A percentile compares a stretch with the other conserved stretches of the same genome.
phyloP scores from a whole-genome alignment of 2,329 filamentous ascomycete species.

The Fusarium sublunatum region DNA sequence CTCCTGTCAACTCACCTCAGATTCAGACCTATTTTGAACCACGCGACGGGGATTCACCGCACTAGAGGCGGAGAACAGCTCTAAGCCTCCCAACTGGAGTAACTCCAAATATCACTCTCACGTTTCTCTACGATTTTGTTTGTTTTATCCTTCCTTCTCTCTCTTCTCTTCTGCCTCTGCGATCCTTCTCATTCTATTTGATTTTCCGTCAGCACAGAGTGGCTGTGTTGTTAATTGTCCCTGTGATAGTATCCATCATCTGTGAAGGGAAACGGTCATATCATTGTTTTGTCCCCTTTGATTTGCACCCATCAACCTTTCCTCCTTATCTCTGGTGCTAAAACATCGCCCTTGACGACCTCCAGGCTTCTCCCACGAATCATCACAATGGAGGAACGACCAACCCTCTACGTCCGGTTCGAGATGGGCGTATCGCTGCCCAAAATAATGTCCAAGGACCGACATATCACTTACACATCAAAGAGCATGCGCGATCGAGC shows the following conservation, averaged over 20 bases:
- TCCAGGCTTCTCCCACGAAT: background rate
- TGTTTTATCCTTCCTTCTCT: slow-evolving; percentile 1
- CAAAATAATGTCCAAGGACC: slow-evolving; percentile 57
- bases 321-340: background rate
- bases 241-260: background rate
- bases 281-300: background rate
- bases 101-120: slow-evolving; percentile 22
- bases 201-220: background rate
- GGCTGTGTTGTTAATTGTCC: background rate
- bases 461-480: slow-evolving; percentile 61
- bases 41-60: slow-evolving; percentile 1
- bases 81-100: slow-evolving; percentile 31
- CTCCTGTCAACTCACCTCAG: slow-evolving; percentile 18
- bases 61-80: slow-evolving; percentile 34
- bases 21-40: slow-evolving; percentile 16
- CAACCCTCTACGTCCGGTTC: slow-evolving; percentile 60
- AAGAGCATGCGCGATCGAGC: slow-evolving; percentile 57
- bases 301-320: background rate
- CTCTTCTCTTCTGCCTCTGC: background rate
- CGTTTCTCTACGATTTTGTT: slow-evolving; percentile 1
- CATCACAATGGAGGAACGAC: slow-evolving; percentile 44
- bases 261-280: background rate
- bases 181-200: background rate
- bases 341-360: background rate
- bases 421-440: slow-evolving; percentile 65